A percentile compares a stretch with the other conserved stretches of the same genome.
Evolutionary conservation across 257 asterid species (phyloP).

Genomic region (Scutellaria baicalensis): DNA sequence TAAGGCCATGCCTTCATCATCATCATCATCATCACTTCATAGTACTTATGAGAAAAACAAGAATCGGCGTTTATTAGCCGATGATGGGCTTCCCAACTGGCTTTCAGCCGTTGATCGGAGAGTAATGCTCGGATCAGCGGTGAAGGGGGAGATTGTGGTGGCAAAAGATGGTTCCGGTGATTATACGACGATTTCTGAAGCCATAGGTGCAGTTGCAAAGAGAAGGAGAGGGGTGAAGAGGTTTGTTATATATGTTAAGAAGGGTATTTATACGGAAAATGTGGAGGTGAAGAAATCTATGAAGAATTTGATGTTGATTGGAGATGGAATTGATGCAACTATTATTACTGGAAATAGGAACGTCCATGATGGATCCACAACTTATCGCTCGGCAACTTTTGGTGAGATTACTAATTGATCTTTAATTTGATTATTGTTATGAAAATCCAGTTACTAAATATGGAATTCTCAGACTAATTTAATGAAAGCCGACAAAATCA

Average conservation of each 20-base stretch:
- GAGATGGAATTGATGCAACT: constrained; percentile 70
- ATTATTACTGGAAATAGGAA: constrained; percentile 39
- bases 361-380: constrained; percentile 46
- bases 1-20: constrained; percentile 20
- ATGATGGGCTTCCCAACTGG: not conserved
- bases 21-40: not conserved
- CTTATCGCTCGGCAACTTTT: constrained; percentile 66
- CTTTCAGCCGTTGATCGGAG: constrained; percentile 20
- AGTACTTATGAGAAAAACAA: not conserved
- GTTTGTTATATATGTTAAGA: constrained; percentile 51
- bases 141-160: constrained; percentile 35
- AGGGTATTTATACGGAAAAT: constrained; percentile 53
- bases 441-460: too few relatives aligned
- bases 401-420: constrained; percentile 24
- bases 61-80: constrained; percentile 18
- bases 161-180: constrained; percentile 69
- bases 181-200: constrained; percentile 43
- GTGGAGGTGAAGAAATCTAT: constrained; percentile 42
- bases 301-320: constrained; percentile 54
- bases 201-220: constrained; percentile 25
- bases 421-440: too few relatives aligned
- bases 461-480: too few relatives aligned
- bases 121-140: constrained; percentile 25
- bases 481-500: too few relatives aligned
- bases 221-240: constrained; percentile 26